A percentile compares a stretch with the other conserved stretches of the same genome.
These are phyloP conservation scores for Asterochloris sp. DNA, from an alignment of 139 green algal genomes.

Conservation along the genomic window DNA sequence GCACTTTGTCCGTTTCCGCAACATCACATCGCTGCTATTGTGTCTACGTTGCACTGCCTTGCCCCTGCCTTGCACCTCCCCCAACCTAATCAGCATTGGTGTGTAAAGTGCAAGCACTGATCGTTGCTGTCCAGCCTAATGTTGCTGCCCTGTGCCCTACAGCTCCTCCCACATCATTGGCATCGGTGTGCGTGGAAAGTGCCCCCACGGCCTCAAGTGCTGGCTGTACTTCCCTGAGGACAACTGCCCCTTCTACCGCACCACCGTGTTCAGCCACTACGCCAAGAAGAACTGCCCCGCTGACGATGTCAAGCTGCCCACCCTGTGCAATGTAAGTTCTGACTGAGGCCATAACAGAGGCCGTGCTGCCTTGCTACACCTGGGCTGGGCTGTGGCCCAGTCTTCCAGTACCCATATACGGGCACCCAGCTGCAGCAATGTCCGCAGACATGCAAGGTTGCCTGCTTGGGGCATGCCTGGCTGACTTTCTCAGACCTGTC, in stretches of 20 bases:
- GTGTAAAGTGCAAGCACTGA: not conserved
- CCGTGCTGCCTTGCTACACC: no score
- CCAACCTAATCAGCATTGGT: not conserved
- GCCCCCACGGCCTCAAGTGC: conserved; percentile 86
- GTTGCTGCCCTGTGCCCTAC: not conserved
- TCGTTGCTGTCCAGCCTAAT: not conserved
- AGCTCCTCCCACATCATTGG: conserved; percentile 81
- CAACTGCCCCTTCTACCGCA: conserved; percentile 89
- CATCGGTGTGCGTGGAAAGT: conserved; percentile 57
- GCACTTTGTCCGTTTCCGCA: not conserved
- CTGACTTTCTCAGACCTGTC: not conserved
- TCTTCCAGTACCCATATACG: no score
- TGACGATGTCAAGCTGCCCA: conserved; percentile 54
- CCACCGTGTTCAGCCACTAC: conserved; percentile 91
- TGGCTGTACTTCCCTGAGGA: conserved; percentile 93
- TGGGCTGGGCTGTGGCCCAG: no score
- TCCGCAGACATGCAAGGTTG: no score
- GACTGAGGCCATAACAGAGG: no score
- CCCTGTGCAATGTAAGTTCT: conserved; percentile 54
- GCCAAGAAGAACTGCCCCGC: conserved; percentile 75
- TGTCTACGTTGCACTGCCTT: not conserved
- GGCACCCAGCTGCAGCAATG: no score
- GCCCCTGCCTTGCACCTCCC: not conserved
- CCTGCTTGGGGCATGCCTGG: no score
- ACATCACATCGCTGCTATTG: not conserved